Evolutionary conservation across 2,329 filamentous ascomycete genomes (phyloP), one percentile per base, ranked within the genome.

Genomic region (Blastomyces percursus): DNA sequence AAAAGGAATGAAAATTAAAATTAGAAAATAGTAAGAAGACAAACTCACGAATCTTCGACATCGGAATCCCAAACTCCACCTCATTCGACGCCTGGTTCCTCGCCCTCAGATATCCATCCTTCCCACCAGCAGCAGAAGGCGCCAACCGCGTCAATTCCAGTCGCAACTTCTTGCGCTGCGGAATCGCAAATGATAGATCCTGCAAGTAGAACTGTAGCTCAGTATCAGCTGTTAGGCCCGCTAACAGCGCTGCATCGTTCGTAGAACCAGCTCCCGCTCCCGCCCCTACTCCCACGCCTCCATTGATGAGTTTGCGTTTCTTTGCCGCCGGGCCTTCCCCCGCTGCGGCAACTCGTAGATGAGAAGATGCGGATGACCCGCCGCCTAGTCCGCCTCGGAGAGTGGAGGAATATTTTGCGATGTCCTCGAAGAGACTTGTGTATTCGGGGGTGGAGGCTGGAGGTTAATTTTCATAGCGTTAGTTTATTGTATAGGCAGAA

Each of bases 81-180:
- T 78, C 75, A 52, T 77, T 78, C 21, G 79, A 80, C 2, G 77
- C 72, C 51, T 83, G 77, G 62, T 80, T 81, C 63, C 79, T 72
- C 35, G 78, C 80, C 52, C 80, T 76, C 46, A 84, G 74, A 60
- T 70, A 79, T 8, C 35, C 56, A 73, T 63, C 69, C 5, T 64
- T 44, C 30, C 65, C 64, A 24, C 60, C 63, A 30, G 62, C 61
- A 35, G 59, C 59, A 24, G 62, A 24, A 1, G 55, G 40, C 38
- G n/a, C 68, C 67, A 63, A 67, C 68, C 60, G 71, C 70, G 82
- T 76, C n/a, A 86, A 71, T 69, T 86, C 81, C 35, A 87, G 75
- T 57, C 78, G 82, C 64, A 86, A 76, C 75, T 87, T 87, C 76
- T 86, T 87, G 61, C 85, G 77, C 67, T 84, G 81, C 2, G 85